A percentile compares a stretch with the other conserved stretches of the same genome.
Conservation (phyloP, 768 basidiomycete genomes). For the Cyclocybe aegerita region DNA sequence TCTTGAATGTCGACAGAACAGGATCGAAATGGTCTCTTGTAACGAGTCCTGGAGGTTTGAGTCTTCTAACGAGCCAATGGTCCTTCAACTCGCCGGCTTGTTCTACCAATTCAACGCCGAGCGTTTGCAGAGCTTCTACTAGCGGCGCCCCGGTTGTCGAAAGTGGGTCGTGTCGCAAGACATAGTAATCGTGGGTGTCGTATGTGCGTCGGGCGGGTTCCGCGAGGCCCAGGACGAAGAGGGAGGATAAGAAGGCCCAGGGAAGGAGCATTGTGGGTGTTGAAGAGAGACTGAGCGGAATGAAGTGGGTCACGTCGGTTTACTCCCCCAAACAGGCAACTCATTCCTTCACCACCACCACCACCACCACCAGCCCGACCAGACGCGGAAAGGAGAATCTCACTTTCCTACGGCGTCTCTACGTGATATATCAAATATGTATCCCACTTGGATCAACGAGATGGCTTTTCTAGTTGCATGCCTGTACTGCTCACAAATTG, state of each 20-base stretch:
- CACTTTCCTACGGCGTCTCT: too few relatives aligned
- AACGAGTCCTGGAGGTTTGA: slow-evolving; percentile 33
- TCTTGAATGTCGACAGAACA: slow-evolving; percentile 49
- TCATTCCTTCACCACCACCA: too few relatives aligned
- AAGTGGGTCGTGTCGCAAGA: slow-evolving; percentile 61
- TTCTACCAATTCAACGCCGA: slow-evolving; percentile 87
- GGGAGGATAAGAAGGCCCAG: slow-evolving; percentile 16
- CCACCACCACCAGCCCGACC: too few relatives aligned
- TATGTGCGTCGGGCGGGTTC: slow-evolving; percentile 54
- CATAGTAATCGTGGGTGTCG: slow-evolving; percentile 78
- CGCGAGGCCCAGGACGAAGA: slow-evolving; percentile 24
- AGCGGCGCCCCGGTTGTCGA: slow-evolving; percentile 45
- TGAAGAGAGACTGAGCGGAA: slow-evolving; percentile 2
- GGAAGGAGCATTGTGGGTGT: slow-evolving; percentile 18
- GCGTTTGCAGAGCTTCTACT: slow-evolving; percentile 51
- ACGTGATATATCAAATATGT: too few relatives aligned
- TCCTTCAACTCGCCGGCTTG: slow-evolving; percentile 79
- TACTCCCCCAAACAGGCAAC: too few relatives aligned
- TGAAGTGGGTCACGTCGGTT: slow-evolving; percentile 16
- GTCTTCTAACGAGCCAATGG: slow-evolving; percentile 79
- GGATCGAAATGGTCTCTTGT: slow-evolving; percentile 39
- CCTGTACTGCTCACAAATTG: too few relatives aligned
- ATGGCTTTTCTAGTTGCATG: too few relatives aligned
- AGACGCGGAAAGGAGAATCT: too few relatives aligned
- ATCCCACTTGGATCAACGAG: too few relatives aligned